Percentiles rank a stretch among this genome's conserved stretches.
phyloP scores from a whole-genome alignment of 768 basidiomycete genomes.

The Naematelia encephala region DNA sequence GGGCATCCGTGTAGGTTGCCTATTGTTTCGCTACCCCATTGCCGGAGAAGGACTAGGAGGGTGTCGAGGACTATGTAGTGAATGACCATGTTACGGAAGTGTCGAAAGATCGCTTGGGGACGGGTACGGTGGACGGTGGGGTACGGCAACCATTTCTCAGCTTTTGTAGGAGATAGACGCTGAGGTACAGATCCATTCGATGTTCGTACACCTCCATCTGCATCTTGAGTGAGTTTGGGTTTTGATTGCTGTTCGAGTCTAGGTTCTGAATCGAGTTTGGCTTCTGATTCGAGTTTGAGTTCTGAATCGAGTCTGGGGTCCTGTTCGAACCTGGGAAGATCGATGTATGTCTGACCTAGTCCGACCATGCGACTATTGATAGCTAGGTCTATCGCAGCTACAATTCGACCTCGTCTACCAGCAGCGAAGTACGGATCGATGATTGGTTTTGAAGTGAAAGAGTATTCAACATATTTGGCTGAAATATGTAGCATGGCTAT shows the following conservation, averaged over 20 bases:
- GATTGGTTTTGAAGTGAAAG: slow-evolving; percentile 21
- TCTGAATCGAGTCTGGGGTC: not conserved
- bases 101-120: slow-evolving; percentile 20
- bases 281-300: slow-evolving; percentile 1
- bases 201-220: not conserved
- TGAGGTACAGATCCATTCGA: not conserved
- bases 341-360: slow-evolving; percentile 11
- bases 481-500: slow-evolving; percentile 28
- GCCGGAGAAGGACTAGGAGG: slow-evolving; percentile 21
- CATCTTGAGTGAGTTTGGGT: no score
- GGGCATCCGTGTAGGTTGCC: slow-evolving; percentile 11
- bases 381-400: slow-evolving; percentile 26
- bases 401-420: slow-evolving; percentile 13
- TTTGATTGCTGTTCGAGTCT: not conserved
- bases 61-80: slow-evolving; percentile 32
- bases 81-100: slow-evolving; percentile 13
- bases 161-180: not conserved
- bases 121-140: slow-evolving; percentile 19
- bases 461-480: slow-evolving; percentile 33
- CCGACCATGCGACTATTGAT: slow-evolving; percentile 36
- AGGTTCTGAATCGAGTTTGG: not conserved
- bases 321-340: slow-evolving; percentile 3
- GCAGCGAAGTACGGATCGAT: slow-evolving; percentile 26
- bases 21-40: slow-evolving; percentile 22
- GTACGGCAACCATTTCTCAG: slow-evolving; percentile 16